phyloP scores from a whole-genome alignment of 2,329 filamentous ascomycete species.

The Aspergillus sp. region DNA sequence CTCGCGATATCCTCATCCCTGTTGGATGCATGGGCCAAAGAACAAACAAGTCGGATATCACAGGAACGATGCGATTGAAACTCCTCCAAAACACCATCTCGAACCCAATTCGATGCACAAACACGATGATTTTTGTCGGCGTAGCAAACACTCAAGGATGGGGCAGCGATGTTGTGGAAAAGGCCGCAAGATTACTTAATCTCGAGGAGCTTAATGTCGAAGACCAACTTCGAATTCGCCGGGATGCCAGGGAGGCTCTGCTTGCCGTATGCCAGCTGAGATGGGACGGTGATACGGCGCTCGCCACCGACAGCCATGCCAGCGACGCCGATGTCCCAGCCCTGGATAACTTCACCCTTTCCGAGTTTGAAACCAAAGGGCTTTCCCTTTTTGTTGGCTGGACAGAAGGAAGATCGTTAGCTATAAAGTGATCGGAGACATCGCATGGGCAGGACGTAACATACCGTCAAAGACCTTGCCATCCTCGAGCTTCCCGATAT shows the following conservation, averaged over 20 bases:
- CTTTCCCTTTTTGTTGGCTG: conserved; percentile 97
- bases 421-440: conserved; percentile 2
- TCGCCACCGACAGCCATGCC: conserved; percentile 93
- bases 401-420: conserved; percentile 4
- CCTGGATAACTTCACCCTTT: conserved; percentile 93
- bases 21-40: conserved; percentile 20
- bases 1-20: conserved; percentile 27
- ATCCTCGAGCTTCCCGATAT: conserved; percentile 93
- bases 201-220: conserved; percentile 80
- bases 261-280: conserved; percentile 81
- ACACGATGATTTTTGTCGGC: conserved; percentile 5
- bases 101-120: conserved; percentile 6
- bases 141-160: conserved; percentile 3
- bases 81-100: conserved; percentile 17
- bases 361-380: conserved; percentile 95
- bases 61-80: conserved; percentile 22
- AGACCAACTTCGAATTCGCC: conserved; percentile 79
- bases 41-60: conserved; percentile 31
- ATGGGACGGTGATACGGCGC: conserved; percentile 81
- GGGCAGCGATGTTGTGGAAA: background rate
- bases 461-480: conserved; percentile 91
- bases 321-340: conserved; percentile 88
- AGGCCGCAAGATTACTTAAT: conserved; percentile 54
- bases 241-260: conserved; percentile 77
- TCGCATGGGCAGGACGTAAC: conserved; percentile 25